Evolutionary conservation across 768 basidiomycete species (phyloP).

Genomic region (Sarcomyxa edulis): DNA sequence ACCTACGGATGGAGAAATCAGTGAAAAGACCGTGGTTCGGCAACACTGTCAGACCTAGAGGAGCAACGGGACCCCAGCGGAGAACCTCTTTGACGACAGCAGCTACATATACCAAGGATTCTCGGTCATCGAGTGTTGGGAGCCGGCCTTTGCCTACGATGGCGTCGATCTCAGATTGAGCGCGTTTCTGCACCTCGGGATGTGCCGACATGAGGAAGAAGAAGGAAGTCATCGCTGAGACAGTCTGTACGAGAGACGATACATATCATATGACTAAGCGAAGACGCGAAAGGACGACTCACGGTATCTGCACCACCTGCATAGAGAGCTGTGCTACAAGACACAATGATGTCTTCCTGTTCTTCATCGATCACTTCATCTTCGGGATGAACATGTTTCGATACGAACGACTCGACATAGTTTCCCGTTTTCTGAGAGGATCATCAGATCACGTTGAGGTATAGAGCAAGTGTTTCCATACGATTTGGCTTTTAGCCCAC

Average conservation of each 20-base stretch:
- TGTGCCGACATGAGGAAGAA: constrained; percentile 7
- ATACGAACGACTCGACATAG: constrained; percentile 4
- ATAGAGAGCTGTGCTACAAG: constrained; percentile 4
- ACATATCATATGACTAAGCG: constrained; percentile 8
- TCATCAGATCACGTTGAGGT: neutral
- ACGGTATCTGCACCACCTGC: constrained; percentile 1
- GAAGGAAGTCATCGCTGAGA: constrained; percentile 8
- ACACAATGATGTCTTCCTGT: constrained; percentile 7
- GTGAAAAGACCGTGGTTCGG: neutral
- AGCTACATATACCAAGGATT: constrained; percentile 14
- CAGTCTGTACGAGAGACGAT: too few species aligned
- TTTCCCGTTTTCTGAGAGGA: neutral
- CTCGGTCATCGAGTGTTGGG: constrained; percentile 18
- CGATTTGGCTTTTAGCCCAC: constrained; percentile 1
- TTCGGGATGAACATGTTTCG: too few species aligned
- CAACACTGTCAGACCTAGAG: constrained; percentile 10
- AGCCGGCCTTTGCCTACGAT: constrained; percentile 18
- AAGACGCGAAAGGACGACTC: neutral
- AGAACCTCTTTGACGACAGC: constrained; percentile 13
- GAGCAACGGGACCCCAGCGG: constrained; percentile 12
- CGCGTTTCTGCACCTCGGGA: neutral
- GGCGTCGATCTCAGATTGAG: constrained; percentile 22
- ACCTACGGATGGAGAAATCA: constrained; percentile 11
- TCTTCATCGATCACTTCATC: constrained; percentile 6
- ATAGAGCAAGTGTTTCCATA: neutral